Evolutionary conservation across 2,329 filamentous ascomycete species (phyloP).

Genomic region (Arthroderma sp.): DNA sequence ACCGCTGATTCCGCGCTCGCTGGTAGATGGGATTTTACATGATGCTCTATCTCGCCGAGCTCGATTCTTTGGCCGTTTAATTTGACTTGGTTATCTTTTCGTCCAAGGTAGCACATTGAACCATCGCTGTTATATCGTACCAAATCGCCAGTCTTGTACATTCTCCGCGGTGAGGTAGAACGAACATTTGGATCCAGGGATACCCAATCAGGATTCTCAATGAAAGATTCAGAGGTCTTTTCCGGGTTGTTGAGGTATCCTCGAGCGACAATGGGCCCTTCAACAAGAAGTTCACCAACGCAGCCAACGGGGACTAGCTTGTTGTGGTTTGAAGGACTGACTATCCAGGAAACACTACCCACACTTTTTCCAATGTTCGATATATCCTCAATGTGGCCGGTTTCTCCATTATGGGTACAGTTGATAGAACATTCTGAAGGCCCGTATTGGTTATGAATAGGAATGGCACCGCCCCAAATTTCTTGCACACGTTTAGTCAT

Average conservation of each 20-base stretch:
- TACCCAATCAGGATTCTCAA: conserved; percentile 9
- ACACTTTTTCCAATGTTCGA: conserved; percentile 10
- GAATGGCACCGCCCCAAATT: conserved; percentile 9
- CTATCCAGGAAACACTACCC: conserved; percentile 23
- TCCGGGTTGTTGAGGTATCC: conserved; percentile 18
- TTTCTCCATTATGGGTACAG: conserved; percentile 8
- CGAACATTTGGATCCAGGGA: conserved; percentile 3
- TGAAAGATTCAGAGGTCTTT: conserved; percentile 10
- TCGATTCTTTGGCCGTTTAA: conserved; percentile 93
- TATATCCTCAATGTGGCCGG: conserved; percentile 6
- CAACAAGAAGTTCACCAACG: conserved; percentile 26
- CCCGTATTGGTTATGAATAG: conserved; percentile 12
- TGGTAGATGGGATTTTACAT: conserved; percentile 56
- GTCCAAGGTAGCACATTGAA: conserved; percentile 64
- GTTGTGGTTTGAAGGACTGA: conserved; percentile 27
- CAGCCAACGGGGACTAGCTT: conserved; percentile 20
- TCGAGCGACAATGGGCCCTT: conserved; percentile 24
- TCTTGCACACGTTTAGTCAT: conserved; percentile 15
- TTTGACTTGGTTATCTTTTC: conserved; percentile 83
- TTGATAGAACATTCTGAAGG: conserved; percentile 12
- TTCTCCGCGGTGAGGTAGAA: conserved; percentile 4
- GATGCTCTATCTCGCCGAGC: conserved; percentile 79
- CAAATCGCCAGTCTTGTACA: conserved; percentile 77
- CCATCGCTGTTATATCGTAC: conserved; percentile 60
- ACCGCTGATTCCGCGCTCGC: conserved; percentile 44